Evolutionary conservation across 257 asterid genomes (phyloP).

Genomic region (Lycium ferocissimum): DNA sequence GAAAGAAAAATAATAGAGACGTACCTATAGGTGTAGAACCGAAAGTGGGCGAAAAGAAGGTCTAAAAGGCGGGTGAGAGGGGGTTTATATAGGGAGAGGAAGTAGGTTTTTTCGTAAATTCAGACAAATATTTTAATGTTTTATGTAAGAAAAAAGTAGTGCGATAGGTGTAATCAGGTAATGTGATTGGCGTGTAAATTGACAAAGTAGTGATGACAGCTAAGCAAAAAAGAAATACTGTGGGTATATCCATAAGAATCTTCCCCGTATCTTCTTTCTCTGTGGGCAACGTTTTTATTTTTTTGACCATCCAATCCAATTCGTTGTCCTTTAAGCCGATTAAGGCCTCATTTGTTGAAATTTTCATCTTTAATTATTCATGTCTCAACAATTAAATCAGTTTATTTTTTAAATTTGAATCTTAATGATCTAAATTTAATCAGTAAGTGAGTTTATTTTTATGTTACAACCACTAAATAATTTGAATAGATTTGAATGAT

Average conservation of each 20-base stretch:
- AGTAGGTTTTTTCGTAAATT: slow-evolving; percentile 24
- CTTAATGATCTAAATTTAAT: no score
- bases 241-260: slow-evolving; percentile 3
- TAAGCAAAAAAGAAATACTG: neutral
- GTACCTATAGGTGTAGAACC: slow-evolving; percentile 39
- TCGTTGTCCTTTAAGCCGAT: neutral
- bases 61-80: rapidly evolving
- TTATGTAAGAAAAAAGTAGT: neutral
- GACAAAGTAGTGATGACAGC: slow-evolving; percentile 23
- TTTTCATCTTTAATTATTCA: no score
- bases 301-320: neutral
- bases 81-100: slow-evolving; percentile 57
- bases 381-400: no score
- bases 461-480: no score
- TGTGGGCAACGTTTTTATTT: neutral
- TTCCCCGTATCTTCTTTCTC: neutral
- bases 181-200: slow-evolving; percentile 22
- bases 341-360: no score
- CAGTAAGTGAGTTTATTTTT: no score
- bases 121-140: neutral
- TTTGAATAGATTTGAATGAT: no score
- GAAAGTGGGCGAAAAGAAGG: slow-evolving; percentile 45
- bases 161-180: neutral
- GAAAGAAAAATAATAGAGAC: slow-evolving; percentile 17
- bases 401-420: no score